Evolutionary conservation across 495 filamentous ascomycete species (phyloP), one percentile per base, ranked within the genome.

Genomic region (Margaritispora aquatica): DNA sequence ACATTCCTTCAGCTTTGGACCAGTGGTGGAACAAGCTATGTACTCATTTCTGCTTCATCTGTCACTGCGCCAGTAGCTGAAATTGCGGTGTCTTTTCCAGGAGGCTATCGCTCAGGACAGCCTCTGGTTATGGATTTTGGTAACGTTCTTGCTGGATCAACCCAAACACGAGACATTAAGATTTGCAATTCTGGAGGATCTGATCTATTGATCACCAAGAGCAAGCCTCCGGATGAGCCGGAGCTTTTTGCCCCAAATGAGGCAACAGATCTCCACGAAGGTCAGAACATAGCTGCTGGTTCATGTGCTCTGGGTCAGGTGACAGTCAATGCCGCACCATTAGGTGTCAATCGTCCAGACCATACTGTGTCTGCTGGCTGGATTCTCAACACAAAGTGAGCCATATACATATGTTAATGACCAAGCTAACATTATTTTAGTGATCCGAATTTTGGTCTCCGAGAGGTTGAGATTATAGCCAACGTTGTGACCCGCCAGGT

Each of bases 101-200:
- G 68, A 19, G 68, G 66, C 36, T 73, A 66, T 63, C 51, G 51
- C 36, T 52, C 41, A 19, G 41, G 44, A n/a, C 57, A 61, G 36
- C 52, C 52, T 9, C 15, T 36, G 1, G 11, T 36, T 1, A 70
- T 73, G 60, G 64, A 73, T 54, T 73, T 73, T 59, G 70, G 70
- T n/a, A 63, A 54, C 46, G 66, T 70, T 27, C 2, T 55, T 15
- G 60, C 68, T 26, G 69, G 70, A 5, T 63, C 57, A 21, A 67
- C 68, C 0, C 20, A 59, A 2, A 62, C 63, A 20, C 54, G 62
- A 15, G 50, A 63, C 5, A 70, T 73, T 29, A 62, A 65, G 13
- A 65, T 71, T 41, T 70, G 66, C 52, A 71, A 73, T 44, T 57
- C 48, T 13, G 70, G 70, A n/a, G 70, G 70, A 2, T 70, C 67